Evolutionary conservation across 129 eudicot genomes (phyloP), one percentile per base, ranked within the genome.

Genomic region (Escallonia rubra): DNA sequence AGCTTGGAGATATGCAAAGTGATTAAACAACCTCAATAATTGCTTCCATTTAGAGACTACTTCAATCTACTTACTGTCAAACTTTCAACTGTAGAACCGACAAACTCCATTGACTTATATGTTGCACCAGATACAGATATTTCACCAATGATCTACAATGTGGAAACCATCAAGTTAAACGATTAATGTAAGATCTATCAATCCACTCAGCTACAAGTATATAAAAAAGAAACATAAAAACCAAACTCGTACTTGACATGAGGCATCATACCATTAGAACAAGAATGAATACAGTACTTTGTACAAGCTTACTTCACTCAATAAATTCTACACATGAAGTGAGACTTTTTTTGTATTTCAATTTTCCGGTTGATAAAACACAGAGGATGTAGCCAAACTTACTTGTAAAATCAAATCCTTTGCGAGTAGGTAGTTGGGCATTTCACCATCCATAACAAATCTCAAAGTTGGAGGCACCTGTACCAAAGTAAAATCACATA

Each of bases 61-160:
- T 13, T 41, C 0, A 38, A 23, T 43, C 45, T 52, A 73, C 96
- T 86, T 80, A 92, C 98, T 1, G 90, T 82, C 66, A 94, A 83
- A 45, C 97, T 81, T 60, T 85, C 99, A 57, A 94, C 76, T 23
- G 99, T 89, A 14, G 96, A 75, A 12, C 99, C 99, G 69, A 85
- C 91, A 77, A 94, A 94, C 82, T 94, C 99, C 99, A 94, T 90
- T 58, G 99, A 78, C 73, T 94, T 94, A 45, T 94, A 94, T 42
- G 96, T 90, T 68, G 99, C 99, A 78, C 99, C 99, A 61, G 99
- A 83, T 63, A 94, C 97, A 4, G 99, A 94, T 66, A 94, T 90
- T 68, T 94, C 99, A 70, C 99, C 99, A 75, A 94, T 90, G 55
- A 94, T 94, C 99, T 94, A 78, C 73, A 70, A 64, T 8, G 10